Evolutionary conservation across 129 eudicot species (phyloP), one percentile per base, ranked within the genome.

Genomic region (Ambrosia trifida): DNA sequence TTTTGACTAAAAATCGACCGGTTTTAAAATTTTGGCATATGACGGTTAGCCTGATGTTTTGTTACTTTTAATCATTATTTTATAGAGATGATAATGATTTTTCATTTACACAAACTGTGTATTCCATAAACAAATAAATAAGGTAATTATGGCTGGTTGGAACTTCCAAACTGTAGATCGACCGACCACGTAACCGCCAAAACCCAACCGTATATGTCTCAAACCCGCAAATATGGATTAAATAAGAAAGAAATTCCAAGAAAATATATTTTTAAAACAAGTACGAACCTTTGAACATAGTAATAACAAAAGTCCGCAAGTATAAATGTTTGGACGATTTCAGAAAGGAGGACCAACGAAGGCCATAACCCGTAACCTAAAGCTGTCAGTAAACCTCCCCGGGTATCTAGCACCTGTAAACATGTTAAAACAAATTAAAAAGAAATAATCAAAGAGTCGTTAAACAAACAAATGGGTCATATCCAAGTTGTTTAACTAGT

Each of bases 271-370:
- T 11, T 62, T 41, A n/a, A 62, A 6, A 33, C 50, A 70, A 8
- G 4, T 51, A 52, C 8, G 40, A 13, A 85, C 87, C 87, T 85
- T 77, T 79, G 85, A 66, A 85, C 83, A 53, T 85, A 85, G 61
- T 85, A 85, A 66, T 85, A 85, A 73, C 90, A 85, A 76, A 85
- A 85, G 70, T 85, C 87, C 0, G 90, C 87, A 19, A 85, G 75
- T 38, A 85, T 85, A 54, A 85, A 82, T 32, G 90, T 85, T 68
- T 85, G 90, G 49, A 85, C 83, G 11, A 85, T 79, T 83, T 86
- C 87, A 24, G 87, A 86, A 67, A 86, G 57, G 3, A 86, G 85
- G 64, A 83, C 91, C 87, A 86, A 66, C 1, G 75, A 54, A 20
- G 87, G 91, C 88, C 91, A 86, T 49, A 83, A 50, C 16, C 91